Percentiles rank a stretch among this genome's conserved stretches.
Evolutionary conservation across 2,329 filamentous ascomycete genomes (phyloP).

Genomic region (Monosporascus sp.): DNA sequence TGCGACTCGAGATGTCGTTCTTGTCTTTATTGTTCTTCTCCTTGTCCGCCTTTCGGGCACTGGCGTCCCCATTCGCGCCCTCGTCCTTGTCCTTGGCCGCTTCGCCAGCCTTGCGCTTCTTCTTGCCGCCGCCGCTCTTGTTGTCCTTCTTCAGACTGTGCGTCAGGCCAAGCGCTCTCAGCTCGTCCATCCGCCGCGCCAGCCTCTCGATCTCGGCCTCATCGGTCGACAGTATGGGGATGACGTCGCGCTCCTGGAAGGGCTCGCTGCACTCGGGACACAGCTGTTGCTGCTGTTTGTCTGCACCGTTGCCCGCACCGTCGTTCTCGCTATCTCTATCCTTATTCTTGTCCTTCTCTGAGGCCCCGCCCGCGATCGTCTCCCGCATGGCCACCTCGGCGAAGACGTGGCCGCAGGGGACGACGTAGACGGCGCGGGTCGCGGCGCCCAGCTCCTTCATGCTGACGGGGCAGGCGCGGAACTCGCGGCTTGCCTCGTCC

Average conservation of each 20-base stretch:
- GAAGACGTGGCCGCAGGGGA: conserved; percentile 94
- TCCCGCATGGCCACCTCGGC: conserved; percentile 80
- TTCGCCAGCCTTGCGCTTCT: conserved; percentile 46
- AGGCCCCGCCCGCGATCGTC: conserved; percentile 36
- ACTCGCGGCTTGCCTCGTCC: conserved; percentile 39
- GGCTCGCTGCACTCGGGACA: conserved; percentile 70
- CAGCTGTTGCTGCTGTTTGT: conserved; percentile 30
- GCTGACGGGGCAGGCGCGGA: conserved; percentile 81
- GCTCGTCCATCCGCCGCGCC: conserved; percentile 57
- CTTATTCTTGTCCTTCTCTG: background rate
- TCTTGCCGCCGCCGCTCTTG: conserved; percentile 60
- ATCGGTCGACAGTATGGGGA: conserved; percentile 72
- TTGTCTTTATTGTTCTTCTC: conserved; percentile 28
- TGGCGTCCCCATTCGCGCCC: conserved; percentile 6
- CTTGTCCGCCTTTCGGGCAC: conserved; percentile 44
- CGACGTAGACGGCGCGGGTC: conserved; percentile 78
- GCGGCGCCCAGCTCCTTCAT: conserved; percentile 76
- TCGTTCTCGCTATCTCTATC: background rate
- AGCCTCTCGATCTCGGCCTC: conserved; percentile 66
- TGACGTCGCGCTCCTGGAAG: conserved; percentile 69
- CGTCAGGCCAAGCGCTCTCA: conserved; percentile 67
- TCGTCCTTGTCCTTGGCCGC: conserved; percentile 31
- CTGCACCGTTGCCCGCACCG: conserved; percentile 28
- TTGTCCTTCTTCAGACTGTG: conserved; percentile 86
- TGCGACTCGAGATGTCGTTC: conserved; percentile 45